phyloP scores from a whole-genome alignment of 2,329 filamentous ascomycete species.

The Xylariaceae sp. region DNA sequence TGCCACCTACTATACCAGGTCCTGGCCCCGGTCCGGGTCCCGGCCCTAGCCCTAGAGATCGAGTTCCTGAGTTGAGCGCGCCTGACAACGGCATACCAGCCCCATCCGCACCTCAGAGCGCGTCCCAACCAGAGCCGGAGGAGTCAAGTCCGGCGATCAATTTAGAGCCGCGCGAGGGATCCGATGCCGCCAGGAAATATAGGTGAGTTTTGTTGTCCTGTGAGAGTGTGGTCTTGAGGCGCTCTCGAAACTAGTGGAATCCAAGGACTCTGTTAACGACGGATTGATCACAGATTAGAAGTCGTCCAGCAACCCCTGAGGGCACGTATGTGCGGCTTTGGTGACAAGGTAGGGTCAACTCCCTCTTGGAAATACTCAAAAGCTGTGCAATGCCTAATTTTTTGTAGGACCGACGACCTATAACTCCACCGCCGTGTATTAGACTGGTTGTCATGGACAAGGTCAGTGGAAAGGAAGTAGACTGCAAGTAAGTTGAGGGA shows the following conservation, averaged over 20 bases:
- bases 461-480: slow-evolving; percentile 70
- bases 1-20: slow-evolving; percentile 28
- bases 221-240: not conserved
- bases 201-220: slow-evolving; percentile 20
- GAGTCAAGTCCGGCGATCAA: slow-evolving; percentile 17
- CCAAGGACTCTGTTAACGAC: slow-evolving; percentile 19
- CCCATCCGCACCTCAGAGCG: slow-evolving; percentile 19
- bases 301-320: slow-evolving; percentile 88
- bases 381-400: slow-evolving; percentile 13
- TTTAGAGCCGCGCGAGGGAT: slow-evolving; percentile 27
- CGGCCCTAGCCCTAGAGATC: slow-evolving; percentile 26
- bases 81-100: slow-evolving; percentile 26
- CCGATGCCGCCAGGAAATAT: slow-evolving; percentile 28
- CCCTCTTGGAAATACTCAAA: slow-evolving; percentile 7
- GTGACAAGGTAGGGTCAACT: slow-evolving; percentile 70
- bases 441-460: slow-evolving; percentile 73
- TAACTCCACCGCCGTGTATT: slow-evolving; percentile 92
- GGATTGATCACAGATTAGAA: slow-evolving; percentile 49
- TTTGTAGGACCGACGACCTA: slow-evolving; percentile 78
- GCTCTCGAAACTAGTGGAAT: slow-evolving; percentile 1
- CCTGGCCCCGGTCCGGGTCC: slow-evolving; percentile 25
- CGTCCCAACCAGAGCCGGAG: slow-evolving; percentile 25
- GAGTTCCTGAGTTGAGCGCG: slow-evolving; percentile 22
- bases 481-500: slow-evolving; percentile 62
- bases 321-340: slow-evolving; percentile 97